Conservation (phyloP, 2,329 filamentous ascomycete species). For the Dendrostoma leiphaemia region DNA sequence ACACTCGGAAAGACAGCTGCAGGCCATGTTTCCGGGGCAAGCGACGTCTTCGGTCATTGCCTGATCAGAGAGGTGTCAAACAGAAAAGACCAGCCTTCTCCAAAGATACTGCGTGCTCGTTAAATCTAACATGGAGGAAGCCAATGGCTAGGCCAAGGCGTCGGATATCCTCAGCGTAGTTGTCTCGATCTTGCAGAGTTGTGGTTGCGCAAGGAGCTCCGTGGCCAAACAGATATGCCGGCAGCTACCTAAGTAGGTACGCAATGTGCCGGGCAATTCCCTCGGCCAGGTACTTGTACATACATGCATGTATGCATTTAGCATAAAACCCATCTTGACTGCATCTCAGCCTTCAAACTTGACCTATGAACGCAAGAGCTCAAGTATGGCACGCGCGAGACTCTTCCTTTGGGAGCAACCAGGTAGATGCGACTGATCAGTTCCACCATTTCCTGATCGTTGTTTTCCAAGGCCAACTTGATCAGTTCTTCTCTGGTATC, state of each 20-base stretch:
- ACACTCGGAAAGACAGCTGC: constrained; percentile 11
- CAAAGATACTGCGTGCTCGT: background rate
- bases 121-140: too few relatives aligned
- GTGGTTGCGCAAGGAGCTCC: too few relatives aligned
- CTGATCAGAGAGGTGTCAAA: background rate
- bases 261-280: too few relatives aligned
- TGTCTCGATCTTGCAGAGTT: background rate
- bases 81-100: background rate
- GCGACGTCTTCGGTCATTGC: constrained; percentile 18
- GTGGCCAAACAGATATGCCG: too few relatives aligned
- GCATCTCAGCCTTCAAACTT: too few relatives aligned
- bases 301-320: too few relatives aligned
- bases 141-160: too few relatives aligned
- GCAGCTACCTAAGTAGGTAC: too few relatives aligned
- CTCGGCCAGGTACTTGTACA: too few relatives aligned
- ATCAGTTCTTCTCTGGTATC: background rate
- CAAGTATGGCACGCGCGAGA: background rate
- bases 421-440: background rate
- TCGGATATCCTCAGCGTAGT: too few relatives aligned
- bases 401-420: background rate
- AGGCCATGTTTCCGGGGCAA: background rate
- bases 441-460: background rate
- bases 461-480: background rate
- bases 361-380: background rate
- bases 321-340: too few relatives aligned